Conservation (phyloP, 139 green algal genomes). For the Closterium sp. region DNA sequence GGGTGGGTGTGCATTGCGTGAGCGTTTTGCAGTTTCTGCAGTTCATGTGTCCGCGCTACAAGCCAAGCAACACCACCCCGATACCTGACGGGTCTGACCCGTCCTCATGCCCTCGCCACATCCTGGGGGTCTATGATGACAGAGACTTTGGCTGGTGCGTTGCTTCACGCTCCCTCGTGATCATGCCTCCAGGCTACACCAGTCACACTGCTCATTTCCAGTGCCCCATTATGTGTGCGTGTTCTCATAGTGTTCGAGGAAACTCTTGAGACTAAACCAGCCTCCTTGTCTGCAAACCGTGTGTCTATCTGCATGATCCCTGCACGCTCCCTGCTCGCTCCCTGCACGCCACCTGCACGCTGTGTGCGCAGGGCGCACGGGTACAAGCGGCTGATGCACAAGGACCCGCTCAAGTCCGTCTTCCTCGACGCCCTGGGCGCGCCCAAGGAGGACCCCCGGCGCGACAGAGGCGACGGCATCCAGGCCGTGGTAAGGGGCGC, state of each 20-base stretch:
- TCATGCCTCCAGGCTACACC: no score
- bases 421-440: constrained; percentile 40
- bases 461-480: neutral
- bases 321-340: neutral
- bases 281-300: no score
- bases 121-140: constrained; percentile 48
- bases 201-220: neutral
- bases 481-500: neutral
- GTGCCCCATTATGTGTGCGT: no score
- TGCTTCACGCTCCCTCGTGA: neutral
- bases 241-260: no score
- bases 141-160: constrained; percentile 38
- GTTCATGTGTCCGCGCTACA: constrained; percentile 35
- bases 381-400: constrained; percentile 24
- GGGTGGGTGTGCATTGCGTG: neutral
- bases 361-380: constrained; percentile 27
- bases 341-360: neutral
- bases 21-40: constrained; percentile 27
- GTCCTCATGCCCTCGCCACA: constrained; percentile 23
- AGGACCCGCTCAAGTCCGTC: constrained; percentile 25
- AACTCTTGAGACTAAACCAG: no score
- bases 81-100: constrained; percentile 13
- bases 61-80: neutral
- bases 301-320: no score
- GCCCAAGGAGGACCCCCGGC: neutral